Percentiles rank a stretch among this genome's conserved stretches.
Conservation (phyloP, 768 basidiomycete species). For the Russula compacta region DNA sequence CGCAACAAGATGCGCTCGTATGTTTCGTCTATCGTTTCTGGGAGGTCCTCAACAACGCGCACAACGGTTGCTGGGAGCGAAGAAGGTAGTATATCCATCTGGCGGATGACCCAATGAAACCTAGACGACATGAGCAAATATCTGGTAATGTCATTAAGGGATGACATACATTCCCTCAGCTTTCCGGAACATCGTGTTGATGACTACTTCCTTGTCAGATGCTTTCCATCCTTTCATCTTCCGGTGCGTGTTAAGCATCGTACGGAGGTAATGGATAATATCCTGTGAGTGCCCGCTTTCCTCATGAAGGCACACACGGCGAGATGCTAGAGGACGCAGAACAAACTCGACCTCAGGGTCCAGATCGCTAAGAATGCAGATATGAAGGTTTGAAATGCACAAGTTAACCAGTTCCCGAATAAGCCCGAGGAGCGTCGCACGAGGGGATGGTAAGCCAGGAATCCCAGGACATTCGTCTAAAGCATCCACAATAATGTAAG, state of each 20-base stretch:
- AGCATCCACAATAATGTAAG: conserved; percentile 5
- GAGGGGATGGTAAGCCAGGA: background rate
- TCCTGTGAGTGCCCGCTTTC: conserved; percentile 9
- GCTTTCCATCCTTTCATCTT: conserved; percentile 10
- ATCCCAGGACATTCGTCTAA: conserved; percentile 5
- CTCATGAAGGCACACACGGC: conserved; percentile 4
- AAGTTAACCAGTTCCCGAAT: background rate
- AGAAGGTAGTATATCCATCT: background rate
- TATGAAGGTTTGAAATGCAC: background rate
- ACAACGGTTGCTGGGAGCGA: conserved; percentile 6
- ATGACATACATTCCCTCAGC: conserved; percentile 8
- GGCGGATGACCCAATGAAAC: background rate
- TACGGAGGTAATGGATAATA: conserved; percentile 6
- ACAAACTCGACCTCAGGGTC: background rate
- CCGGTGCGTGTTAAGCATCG: conserved; percentile 4
- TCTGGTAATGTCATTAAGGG: background rate
- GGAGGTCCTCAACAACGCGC: background rate
- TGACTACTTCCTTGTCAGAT: background rate
- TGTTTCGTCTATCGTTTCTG: background rate
- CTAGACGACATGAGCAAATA: background rate
- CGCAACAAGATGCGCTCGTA: conserved; percentile 4
- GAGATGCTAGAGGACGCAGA: background rate
- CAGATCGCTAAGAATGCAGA: conserved; percentile 2
- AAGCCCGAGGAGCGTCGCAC: background rate
- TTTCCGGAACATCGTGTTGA: conserved; percentile 6